These are phyloP conservation scores for Brassica carinata DNA, from an alignment of 345 rosid species.

Conservation along the genomic window DNA sequence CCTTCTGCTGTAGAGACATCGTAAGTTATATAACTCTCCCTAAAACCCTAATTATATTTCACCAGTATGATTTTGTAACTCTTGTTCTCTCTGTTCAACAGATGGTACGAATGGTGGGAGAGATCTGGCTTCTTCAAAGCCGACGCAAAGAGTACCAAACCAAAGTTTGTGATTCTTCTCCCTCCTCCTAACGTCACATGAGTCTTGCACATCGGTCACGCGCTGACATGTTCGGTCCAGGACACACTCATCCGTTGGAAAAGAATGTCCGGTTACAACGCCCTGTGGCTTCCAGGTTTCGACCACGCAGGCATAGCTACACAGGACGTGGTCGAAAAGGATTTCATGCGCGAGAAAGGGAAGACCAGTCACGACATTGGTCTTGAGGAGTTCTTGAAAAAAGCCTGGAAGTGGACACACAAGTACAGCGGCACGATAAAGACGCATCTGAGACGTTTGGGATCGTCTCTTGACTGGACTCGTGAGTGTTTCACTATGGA, in stretches of 20 bases:
- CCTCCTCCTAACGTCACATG: not conserved
- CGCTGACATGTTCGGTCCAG: not conserved
- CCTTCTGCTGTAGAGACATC: not conserved
- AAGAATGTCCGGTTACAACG: not conserved
- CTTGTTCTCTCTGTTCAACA: not conserved
- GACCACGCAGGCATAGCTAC: not conserved
- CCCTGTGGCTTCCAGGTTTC: not conserved
- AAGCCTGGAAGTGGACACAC: not conserved
- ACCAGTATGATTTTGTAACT: not conserved
- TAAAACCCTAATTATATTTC: not conserved
- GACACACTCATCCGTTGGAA: not conserved
- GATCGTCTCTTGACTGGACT: not conserved
- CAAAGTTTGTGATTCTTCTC: not conserved
- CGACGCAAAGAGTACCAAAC: not conserved
- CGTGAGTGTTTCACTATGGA: not conserved
- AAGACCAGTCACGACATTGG: not conserved
- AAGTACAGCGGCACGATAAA: not conserved
- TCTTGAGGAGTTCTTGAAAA: not conserved
- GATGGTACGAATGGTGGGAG: slow-evolving; percentile 1
- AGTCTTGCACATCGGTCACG: not conserved
- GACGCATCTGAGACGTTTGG: not conserved
- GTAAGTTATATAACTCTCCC: not conserved
- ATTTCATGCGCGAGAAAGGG: not conserved
- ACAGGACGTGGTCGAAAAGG: not conserved
- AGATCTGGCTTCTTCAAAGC: not conserved